Evolutionary conservation across 768 basidiomycete species (phyloP), one percentile per base, ranked within the genome.

Genomic region (Mycena alexandri): DNA sequence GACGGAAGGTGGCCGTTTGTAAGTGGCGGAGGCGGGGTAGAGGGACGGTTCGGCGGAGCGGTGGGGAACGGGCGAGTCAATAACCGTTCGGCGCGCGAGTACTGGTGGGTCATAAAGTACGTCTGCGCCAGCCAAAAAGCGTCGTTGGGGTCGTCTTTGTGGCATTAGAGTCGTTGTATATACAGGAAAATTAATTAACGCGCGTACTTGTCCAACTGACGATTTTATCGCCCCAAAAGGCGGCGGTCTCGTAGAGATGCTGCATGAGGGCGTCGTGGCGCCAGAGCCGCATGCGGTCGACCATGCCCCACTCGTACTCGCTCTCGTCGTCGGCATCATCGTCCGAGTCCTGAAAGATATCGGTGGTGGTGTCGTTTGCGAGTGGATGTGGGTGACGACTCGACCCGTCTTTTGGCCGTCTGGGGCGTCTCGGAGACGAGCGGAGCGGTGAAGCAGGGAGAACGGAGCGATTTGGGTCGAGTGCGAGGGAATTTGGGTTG

Each of bases 41-140:
- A 74, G 21, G 76, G 78, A 44, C 61, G 78, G 73, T 84, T 81
- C 10, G 85, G 83, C 5, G 83, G 82, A 38, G 83, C 76, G 11
- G 84, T 85, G 8, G 90, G 86, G 75, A 97, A 94, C 0, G 94
- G 93, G n/a, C 94, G 87, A 2, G 91, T 95, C 51, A 99, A 86
- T 29, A 99, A 84, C 51, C 92, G 88, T 77, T 98, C 95, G 12
- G 98, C 96, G 52, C 96, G 93, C 10, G 95, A 91, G 79, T 97
- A 99, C 67, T 98, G 94, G 73, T 96, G 91, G 3, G 93, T 96
- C 84, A 96, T 92, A 78, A 99, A 99, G 79, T 96, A 95, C 0
- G 93, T 95, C 78, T 99, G 98, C 3, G 98, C 96, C 22, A 99
- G 88, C 98, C 98, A 99, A 79, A 99, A 99, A 14, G 96, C 98